A percentile compares a stretch with the other conserved stretches of the same genome.
Evolutionary conservation across 1,284 basidiomycete species (phyloP).

Genomic region (Ceratobasidium theobromae): DNA sequence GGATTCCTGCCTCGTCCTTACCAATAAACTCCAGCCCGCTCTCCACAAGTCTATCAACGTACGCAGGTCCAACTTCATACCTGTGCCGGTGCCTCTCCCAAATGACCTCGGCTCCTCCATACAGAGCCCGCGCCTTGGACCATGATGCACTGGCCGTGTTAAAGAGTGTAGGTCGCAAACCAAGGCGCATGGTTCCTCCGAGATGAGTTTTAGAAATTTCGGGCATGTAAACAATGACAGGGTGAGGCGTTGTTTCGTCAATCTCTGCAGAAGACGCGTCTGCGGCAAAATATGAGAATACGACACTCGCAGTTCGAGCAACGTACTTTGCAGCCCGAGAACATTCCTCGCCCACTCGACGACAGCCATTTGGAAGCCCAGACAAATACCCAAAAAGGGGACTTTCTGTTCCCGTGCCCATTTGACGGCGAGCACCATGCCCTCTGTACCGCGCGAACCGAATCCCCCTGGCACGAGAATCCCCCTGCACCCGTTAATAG

Average conservation of each 20-base stretch:
- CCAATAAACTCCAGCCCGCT: slow-evolving; percentile 86
- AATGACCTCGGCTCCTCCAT: slow-evolving; percentile 79
- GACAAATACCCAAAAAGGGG: slow-evolving; percentile 95
- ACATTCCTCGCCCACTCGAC: slow-evolving; percentile 93
- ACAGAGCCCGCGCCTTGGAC: slow-evolving; percentile 76
- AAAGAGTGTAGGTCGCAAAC: slow-evolving; percentile 92
- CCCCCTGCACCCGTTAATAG: slow-evolving; percentile 55
- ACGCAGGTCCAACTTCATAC: slow-evolving; percentile 94
- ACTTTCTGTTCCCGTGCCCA: slow-evolving; percentile 95
- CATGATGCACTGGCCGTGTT: slow-evolving; percentile 60
- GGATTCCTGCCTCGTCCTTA: slow-evolving; percentile 92
- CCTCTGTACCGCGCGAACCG: slow-evolving; percentile 90
- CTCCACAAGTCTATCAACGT: slow-evolving; percentile 71
- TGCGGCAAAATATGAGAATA: slow-evolving; percentile 42
- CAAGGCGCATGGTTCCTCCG: slow-evolving; percentile 98
- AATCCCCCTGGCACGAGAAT: slow-evolving; percentile 97
- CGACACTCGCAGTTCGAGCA: not conserved
- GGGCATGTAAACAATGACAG: slow-evolving; percentile 96
- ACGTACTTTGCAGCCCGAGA: slow-evolving; percentile 66
- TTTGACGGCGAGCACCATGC: slow-evolving; percentile 96
- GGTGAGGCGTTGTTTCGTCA: slow-evolving; percentile 56
- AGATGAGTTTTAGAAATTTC: slow-evolving; percentile 98
- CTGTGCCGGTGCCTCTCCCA: slow-evolving; percentile 98
- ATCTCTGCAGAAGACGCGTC: slow-evolving; percentile 92
- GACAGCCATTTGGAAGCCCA: slow-evolving; percentile 97